Conservation (phyloP, 805 yeast species). For the Metschnikowia kunwiensis region DNA sequence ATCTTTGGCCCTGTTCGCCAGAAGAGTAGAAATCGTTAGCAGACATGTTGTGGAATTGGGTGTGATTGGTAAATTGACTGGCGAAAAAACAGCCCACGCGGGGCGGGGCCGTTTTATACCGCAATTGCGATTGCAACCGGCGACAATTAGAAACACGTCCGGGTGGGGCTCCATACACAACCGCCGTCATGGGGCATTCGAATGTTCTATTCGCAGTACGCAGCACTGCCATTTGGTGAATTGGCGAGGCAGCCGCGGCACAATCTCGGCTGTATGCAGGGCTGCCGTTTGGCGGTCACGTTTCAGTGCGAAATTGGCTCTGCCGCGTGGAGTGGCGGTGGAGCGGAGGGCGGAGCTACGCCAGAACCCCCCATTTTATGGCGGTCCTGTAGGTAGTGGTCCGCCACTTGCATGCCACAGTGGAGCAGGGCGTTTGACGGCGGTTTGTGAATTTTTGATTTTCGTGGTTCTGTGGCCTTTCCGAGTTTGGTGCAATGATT, state of each 20-base stretch:
- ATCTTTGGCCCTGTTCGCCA: slow-evolving; percentile 28
- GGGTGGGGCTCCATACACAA: slow-evolving; percentile 1
- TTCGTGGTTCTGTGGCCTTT: too few species aligned
- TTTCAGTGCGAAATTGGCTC: background rate
- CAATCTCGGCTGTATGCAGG: too few species aligned
- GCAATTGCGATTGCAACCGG: background rate
- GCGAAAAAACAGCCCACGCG: background rate
- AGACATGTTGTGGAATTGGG: slow-evolving; percentile 37
- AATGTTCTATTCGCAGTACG: slow-evolving; percentile 2
- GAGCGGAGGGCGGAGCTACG: background rate
- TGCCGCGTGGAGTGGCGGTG: background rate
- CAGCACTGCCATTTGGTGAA: background rate
- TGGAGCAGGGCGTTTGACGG: too few species aligned
- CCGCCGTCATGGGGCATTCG: slow-evolving; percentile 2
- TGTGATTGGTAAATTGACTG: background rate
- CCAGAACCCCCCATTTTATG: background rate
- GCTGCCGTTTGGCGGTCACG: slow-evolving; percentile 9
- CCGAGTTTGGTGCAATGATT: too few species aligned
- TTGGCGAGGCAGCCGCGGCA: too few species aligned
- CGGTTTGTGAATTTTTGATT: too few species aligned
- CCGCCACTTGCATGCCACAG: too few species aligned
- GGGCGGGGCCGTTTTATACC: background rate
- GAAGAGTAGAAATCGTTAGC: slow-evolving; percentile 55
- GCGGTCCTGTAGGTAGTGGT: too few species aligned
- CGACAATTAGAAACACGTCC: background rate